These are phyloP conservation scores for Tylopilus sp. DNA, from an alignment of 768 basidiomycete species.

Conservation along the genomic window DNA sequence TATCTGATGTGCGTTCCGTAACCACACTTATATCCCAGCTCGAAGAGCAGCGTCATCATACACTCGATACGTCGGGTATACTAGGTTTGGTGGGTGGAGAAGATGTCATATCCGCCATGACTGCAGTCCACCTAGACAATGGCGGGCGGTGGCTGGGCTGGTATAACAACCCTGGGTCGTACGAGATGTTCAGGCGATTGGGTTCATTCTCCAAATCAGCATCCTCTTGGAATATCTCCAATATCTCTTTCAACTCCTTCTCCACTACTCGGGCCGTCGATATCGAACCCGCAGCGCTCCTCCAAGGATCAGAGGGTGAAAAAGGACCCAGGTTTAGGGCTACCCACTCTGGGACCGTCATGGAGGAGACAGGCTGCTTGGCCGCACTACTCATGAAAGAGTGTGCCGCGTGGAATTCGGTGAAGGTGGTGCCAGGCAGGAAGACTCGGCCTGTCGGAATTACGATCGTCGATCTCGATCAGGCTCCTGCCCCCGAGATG, in stretches of 20 bases:
- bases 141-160: background rate
- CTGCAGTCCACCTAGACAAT: background rate
- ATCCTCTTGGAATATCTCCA: background rate
- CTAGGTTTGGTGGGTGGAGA: background rate
- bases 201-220: background rate
- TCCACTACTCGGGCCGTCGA: background rate
- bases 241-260: background rate
- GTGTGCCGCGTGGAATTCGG: background rate
- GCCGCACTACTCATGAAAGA: background rate
- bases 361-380: background rate
- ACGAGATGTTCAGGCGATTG: background rate
- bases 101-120: background rate
- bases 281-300: background rate
- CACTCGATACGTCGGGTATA: slow-evolving; percentile 15
- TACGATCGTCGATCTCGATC: background rate
- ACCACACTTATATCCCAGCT: background rate
- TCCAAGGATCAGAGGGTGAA: background rate
- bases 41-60: slow-evolving; percentile 3
- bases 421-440: background rate
- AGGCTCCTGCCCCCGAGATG: background rate
- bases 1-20: no score
- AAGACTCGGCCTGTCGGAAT: background rate
- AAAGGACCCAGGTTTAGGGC: background rate
- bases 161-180: background rate
- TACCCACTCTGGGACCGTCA: background rate